These are phyloP conservation scores for Fusarium staphyleae DNA, from an alignment of 2,329 filamentous ascomycete genomes.

Conservation along the genomic window DNA sequence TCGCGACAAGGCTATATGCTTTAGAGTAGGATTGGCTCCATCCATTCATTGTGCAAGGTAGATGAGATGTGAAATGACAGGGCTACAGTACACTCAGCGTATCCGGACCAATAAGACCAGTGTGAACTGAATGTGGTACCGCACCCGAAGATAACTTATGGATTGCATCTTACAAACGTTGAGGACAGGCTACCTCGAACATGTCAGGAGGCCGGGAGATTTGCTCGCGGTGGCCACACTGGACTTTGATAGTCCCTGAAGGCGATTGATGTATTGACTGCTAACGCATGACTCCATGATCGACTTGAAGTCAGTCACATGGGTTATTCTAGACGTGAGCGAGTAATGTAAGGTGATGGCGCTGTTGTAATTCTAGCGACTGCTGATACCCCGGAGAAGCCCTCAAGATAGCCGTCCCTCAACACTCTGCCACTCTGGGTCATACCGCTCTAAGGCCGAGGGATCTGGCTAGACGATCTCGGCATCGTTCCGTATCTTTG, in stretches of 20 bases:
- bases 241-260: too few relatives aligned
- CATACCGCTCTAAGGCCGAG: not conserved
- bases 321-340: too few relatives aligned
- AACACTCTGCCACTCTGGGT: not conserved
- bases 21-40: not conserved
- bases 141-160: slow-evolving; percentile 10
- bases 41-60: slow-evolving; percentile 67
- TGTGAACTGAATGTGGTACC: slow-evolving; percentile 72
- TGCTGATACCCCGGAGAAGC: not conserved
- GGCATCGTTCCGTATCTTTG: not conserved
- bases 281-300: too few relatives aligned
- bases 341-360: not conserved
- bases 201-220: not conserved
- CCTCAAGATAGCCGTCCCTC: not conserved
- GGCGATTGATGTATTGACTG: too few relatives aligned
- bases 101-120: slow-evolving; percentile 69
- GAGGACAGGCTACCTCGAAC: not conserved
- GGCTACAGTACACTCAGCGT: slow-evolving; percentile 67
- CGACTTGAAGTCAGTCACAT: too few relatives aligned
- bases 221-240: too few relatives aligned
- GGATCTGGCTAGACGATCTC: slow-evolving; percentile 3
- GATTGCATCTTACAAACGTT: not conserved
- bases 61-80: slow-evolving; percentile 69
- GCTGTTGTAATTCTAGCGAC: not conserved
- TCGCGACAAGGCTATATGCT: too few relatives aligned